Conservation (phyloP, 2,329 filamentous ascomycete genomes). For the Exophiala dermatitidis region DNA sequence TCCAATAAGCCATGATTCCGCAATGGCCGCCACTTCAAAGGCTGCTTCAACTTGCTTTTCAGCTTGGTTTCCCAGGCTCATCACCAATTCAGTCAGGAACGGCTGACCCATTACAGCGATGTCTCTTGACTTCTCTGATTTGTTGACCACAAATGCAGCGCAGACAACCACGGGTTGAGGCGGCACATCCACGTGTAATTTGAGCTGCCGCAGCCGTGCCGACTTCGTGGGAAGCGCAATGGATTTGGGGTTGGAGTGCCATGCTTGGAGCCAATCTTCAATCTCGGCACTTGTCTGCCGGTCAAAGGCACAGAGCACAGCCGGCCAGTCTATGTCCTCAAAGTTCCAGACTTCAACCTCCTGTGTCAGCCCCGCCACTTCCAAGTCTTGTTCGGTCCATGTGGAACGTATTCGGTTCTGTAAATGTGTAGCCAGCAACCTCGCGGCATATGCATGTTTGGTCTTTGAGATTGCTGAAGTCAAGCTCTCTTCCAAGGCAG, state of each 20-base stretch:
- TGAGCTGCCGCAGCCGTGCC: constrained; percentile 51
- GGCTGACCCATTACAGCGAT: constrained; percentile 37
- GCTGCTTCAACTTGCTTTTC: constrained; percentile 58
- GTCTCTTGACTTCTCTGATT: constrained; percentile 29
- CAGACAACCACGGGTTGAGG: constrained; percentile 76
- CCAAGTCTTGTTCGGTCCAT: constrained; percentile 45
- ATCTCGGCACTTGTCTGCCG: constrained; percentile 38
- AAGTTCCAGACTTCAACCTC: constrained; percentile 48
- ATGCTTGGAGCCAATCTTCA: constrained; percentile 47
- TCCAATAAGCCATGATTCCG: constrained; percentile 77
- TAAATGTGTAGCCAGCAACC: constrained; percentile 48
- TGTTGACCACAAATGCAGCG: constrained; percentile 50
- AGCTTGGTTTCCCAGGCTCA: constrained; percentile 35
- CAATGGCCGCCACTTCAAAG: constrained; percentile 69
- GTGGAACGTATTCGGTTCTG: constrained; percentile 40
- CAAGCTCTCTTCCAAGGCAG: constrained; percentile 43
- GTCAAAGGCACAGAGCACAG: constrained; percentile 47
- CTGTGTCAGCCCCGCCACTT: constrained; percentile 48
- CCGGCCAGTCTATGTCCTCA: constrained; percentile 48
- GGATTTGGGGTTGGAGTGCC: constrained; percentile 44
- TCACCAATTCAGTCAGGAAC: constrained; percentile 39
- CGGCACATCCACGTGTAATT: constrained; percentile 85
- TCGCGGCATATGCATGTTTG: constrained; percentile 41
- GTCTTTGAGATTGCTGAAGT: constrained; percentile 41
- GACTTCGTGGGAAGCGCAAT: constrained; percentile 10